Percentiles rank a stretch among this genome's conserved stretches.
These are phyloP conservation scores for Agrostemma githago DNA, from an alignment of 148 eudicot species.

Conservation along the genomic window DNA sequence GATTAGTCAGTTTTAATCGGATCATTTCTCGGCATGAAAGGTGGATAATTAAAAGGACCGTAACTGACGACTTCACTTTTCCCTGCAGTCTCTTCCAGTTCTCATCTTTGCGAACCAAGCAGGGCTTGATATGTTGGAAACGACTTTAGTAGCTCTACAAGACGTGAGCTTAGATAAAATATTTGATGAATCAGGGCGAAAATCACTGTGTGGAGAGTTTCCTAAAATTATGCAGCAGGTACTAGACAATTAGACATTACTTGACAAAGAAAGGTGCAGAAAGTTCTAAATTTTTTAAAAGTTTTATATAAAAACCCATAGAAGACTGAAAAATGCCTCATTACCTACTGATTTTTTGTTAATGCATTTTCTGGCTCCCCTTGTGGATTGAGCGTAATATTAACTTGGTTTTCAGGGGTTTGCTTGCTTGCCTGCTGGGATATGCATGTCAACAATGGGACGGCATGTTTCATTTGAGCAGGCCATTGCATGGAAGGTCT, in stretches of 20 bases:
- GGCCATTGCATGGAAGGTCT: conserved; percentile 84
- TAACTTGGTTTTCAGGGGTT: conserved; percentile 44
- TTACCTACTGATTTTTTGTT: neutral
- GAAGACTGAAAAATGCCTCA: neutral
- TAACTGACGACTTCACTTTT: no score
- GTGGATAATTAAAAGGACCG: no score
- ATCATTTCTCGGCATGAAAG: no score
- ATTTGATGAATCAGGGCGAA: conserved; percentile 62
- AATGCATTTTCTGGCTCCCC: neutral
- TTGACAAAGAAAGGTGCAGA: no score
- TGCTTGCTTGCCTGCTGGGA: conserved; percentile 60
- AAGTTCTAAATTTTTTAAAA: no score
- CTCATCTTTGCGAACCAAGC: conserved; percentile 80
- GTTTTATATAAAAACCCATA: no score
- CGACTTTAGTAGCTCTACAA: conserved; percentile 69
- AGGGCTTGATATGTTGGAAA: conserved; percentile 80
- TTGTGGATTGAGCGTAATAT: neutral
- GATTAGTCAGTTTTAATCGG: no score
- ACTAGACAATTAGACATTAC: no score
- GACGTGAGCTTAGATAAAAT: conserved; percentile 65
- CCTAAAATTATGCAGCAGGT: conserved; percentile 89
- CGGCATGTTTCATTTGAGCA: conserved; percentile 62
- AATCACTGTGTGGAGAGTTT: conserved; percentile 50
- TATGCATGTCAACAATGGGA: conserved; percentile 79
- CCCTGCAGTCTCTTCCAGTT: conserved; percentile 58